Base-by-base conservation (phyloP, 352 stramenopile genomes). In the Globisporangium barbulae region DNA sequence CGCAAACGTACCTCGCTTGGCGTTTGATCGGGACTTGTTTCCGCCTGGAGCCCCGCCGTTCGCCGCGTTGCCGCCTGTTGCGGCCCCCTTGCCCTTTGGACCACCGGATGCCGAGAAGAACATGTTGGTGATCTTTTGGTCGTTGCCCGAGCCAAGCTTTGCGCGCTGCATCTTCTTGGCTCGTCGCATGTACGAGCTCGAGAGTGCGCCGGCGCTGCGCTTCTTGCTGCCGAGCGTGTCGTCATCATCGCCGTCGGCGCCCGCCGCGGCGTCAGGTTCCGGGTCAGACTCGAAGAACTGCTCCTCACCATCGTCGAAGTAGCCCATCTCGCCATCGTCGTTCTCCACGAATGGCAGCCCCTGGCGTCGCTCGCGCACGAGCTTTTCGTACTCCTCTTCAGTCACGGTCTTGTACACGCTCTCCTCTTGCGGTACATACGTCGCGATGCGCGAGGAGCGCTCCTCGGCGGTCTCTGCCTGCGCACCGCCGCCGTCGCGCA, bases 51-150 rank as follows among this genome's bases (percentile, higher is more conserved):
- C 63, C 21, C 66, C 52, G 6, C 65, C 62, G 49, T 71, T 59
- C 30, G 63, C 15, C 21, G 52, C 31, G n/a, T 21, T 22, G 42
- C 42, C 52, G n/a, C 52, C 52, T 31, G 52, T 52, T 22, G 64
- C 65, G n/a, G 49, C 65, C 22, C 48, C 68, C 50, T 80, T 79
- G 8, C 53, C 42, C 57, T 81, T 86, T 42, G 75, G 64, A 12
- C 68, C 70, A 12, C 72, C 53, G 9, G 78, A 78, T 15, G 78
- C 68, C 12, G 84, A 91, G 69, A 93, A 93, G 59, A 95, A 95
- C 83, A 95, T 92, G 63, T 90, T 93, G 55, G 85, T 92, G 68
- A 96, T 96, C 74, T 96, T 95, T 67, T 92, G 82, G 52, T 91
- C 88, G 39, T 76, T 85, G 37, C 80, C 78, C 6, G 67, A 68